Percentiles rank a stretch among this genome's conserved stretches.
phyloP scores from a whole-genome alignment of 1,284 basidiomycete species.

The Malassezia pachydermatis region DNA sequence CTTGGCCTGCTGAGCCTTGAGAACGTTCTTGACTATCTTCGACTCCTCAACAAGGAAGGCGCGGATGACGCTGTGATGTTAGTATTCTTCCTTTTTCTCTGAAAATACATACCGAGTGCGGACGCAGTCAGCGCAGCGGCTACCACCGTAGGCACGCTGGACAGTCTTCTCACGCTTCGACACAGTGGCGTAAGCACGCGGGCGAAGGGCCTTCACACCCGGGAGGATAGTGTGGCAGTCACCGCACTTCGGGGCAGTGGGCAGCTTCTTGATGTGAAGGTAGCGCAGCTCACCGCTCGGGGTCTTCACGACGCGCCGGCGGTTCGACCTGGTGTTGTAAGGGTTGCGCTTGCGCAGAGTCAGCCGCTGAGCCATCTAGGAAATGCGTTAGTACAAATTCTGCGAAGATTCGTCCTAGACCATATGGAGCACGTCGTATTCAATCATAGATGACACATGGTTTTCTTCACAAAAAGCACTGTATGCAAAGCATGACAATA shows the following conservation, averaged over 20 bases:
- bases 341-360: slow-evolving; percentile 96
- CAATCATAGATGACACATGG: too few species aligned
- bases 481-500: background rate
- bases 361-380: slow-evolving; percentile 87
- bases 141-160: slow-evolving; percentile 45
- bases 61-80: slow-evolving; percentile 68
- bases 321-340: slow-evolving; percentile 97
- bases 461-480: background rate
- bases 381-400: background rate
- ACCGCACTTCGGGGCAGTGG: slow-evolving; percentile 76
- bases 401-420: too few species aligned
- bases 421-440: too few species aligned
- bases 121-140: slow-evolving; percentile 43
- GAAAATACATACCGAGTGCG: slow-evolving; percentile 33
- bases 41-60: slow-evolving; percentile 99
- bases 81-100: background rate
- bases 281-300: slow-evolving; percentile 85
- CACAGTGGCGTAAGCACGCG: slow-evolving; percentile 41
- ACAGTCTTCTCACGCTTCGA: slow-evolving; percentile 46
- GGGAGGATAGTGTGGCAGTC: slow-evolving; percentile 43
- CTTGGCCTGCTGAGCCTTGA: slow-evolving; percentile 68
- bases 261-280: slow-evolving; percentile 78
- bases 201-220: slow-evolving; percentile 45
- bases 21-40: slow-evolving; percentile 98
- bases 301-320: slow-evolving; percentile 90